Evolutionary conservation across 2,329 filamentous ascomycete species (phyloP).

Genomic region (Xylariaceae sp.): DNA sequence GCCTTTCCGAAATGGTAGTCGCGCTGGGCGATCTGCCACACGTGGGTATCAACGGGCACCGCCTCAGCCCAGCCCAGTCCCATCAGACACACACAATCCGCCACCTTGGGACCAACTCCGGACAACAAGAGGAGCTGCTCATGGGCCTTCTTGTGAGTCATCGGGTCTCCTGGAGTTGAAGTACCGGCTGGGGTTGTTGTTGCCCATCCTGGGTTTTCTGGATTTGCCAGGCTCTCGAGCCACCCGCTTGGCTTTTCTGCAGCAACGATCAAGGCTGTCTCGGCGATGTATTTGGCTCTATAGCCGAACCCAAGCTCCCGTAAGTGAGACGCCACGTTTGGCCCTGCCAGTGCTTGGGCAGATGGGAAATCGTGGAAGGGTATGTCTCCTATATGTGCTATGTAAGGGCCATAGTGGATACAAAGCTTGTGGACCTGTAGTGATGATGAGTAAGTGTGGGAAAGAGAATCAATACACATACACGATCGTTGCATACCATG

Average conservation of each 20-base stretch:
- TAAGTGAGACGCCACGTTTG: conserved; percentile 73
- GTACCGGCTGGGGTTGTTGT: conserved; percentile 40
- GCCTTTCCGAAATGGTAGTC: conserved; percentile 89
- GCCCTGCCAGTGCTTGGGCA: conserved; percentile 65
- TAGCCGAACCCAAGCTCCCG: conserved; percentile 89
- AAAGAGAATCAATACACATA: neutral
- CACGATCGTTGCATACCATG: conserved; percentile 60
- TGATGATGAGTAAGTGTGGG: conserved; percentile 2
- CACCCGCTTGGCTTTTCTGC: conserved; percentile 63
- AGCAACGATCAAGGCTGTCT: conserved; percentile 73
- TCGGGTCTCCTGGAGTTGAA: conserved; percentile 42
- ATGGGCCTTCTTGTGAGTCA: conserved; percentile 74
- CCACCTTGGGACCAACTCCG: conserved; percentile 93
- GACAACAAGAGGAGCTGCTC: conserved; percentile 71
- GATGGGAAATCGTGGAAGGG: conserved; percentile 83
- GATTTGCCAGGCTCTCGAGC: conserved; percentile 74
- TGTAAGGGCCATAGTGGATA: conserved; percentile 70
- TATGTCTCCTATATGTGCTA: conserved; percentile 64
- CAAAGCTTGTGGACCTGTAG: conserved; percentile 77
- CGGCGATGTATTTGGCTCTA: conserved; percentile 83
- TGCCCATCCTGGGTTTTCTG: conserved; percentile 58
- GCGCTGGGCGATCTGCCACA: conserved; percentile 95
- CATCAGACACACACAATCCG: conserved; percentile 95
- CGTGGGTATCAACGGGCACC: conserved; percentile 94
- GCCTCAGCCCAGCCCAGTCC: conserved; percentile 93